A percentile compares a stretch with the other conserved stretches of the same genome.
Conservation (phyloP, 1,139 yeast genomes). For the Sugiyamaella japonica region DNA sequence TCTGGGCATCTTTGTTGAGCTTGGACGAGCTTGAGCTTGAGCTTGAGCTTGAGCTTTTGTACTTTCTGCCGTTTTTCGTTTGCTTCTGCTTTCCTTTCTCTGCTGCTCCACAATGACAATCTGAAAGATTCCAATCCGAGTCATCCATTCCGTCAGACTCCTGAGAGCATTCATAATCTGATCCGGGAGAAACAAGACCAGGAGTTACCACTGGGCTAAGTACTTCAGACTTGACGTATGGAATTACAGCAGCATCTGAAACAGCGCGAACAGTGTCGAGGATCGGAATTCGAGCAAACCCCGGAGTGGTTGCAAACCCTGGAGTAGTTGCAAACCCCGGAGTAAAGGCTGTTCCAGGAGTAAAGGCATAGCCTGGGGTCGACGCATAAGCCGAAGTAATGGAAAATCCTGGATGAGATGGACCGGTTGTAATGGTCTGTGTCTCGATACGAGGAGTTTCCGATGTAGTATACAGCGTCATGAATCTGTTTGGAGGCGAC, state of each 20-base stretch:
- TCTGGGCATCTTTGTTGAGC: background rate
- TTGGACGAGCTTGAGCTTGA: background rate
- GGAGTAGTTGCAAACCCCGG: background rate
- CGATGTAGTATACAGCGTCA: background rate
- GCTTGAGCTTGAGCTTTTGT: background rate
- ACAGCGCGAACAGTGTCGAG: background rate
- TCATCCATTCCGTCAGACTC: background rate
- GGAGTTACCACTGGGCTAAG: background rate
- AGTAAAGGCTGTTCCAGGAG: constrained; percentile 3
- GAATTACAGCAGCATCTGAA: background rate
- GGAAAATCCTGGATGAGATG: background rate
- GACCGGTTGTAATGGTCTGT: background rate
- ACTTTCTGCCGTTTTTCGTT: too few species aligned
- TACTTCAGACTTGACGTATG: background rate
- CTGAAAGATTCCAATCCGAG: background rate
- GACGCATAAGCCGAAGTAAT: background rate
- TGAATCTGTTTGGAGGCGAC: background rate
- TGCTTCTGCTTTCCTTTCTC: too few species aligned
- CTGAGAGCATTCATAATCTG: background rate
- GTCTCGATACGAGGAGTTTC: constrained; percentile 1
- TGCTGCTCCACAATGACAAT: too few species aligned
- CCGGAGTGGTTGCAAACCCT: constrained; percentile 4
- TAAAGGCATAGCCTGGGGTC: background rate
- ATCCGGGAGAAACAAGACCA: background rate
- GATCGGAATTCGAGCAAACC: background rate